Percentiles rank a stretch among this genome's conserved stretches.
phyloP scores from a whole-genome alignment of 768 basidiomycete species.

The Cystofilobasidium ferigula region DNA sequence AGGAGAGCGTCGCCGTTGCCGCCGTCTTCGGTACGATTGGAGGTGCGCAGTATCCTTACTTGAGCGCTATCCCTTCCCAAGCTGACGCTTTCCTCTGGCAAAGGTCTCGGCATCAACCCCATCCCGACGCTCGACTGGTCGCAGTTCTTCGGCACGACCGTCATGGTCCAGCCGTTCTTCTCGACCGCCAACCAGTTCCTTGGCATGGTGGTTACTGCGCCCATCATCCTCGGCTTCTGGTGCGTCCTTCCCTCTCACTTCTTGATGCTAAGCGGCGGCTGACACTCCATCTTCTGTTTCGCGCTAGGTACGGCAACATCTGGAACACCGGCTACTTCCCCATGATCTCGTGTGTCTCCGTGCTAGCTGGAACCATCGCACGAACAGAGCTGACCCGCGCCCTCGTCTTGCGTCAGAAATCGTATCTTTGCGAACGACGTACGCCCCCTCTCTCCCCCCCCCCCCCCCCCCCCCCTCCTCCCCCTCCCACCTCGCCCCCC shows the following conservation, averaged over 20 bases:
- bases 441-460: no score
- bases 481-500: no score
- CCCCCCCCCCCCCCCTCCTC: no score
- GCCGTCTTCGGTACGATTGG: slow-evolving; percentile 32
- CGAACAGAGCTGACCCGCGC: no score
- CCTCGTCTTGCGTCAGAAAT: no score
- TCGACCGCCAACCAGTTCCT: slow-evolving; percentile 40
- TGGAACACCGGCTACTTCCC: slow-evolving; percentile 38
- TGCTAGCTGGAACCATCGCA: no score
- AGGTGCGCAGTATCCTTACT: slow-evolving; percentile 38
- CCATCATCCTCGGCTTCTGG: slow-evolving; percentile 32
- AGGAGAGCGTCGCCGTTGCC: slow-evolving; percentile 37
- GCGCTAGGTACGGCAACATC: slow-evolving; percentile 29
- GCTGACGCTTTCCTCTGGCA: no score
- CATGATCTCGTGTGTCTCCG: slow-evolving; percentile 31
- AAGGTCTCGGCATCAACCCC: slow-evolving; percentile 30
- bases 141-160: slow-evolving; percentile 28
- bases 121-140: slow-evolving; percentile 1
- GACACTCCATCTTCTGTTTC: no score
- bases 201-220: slow-evolving; percentile 31
- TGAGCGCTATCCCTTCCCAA: slow-evolving; percentile 38
- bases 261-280: neutral
- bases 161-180: slow-evolving; percentile 40
- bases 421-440: slow-evolving; percentile 42
- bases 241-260: slow-evolving; percentile 11